phyloP scores from a whole-genome alignment of 768 basidiomycete species.

The Rhodocollybia butyracea region DNA sequence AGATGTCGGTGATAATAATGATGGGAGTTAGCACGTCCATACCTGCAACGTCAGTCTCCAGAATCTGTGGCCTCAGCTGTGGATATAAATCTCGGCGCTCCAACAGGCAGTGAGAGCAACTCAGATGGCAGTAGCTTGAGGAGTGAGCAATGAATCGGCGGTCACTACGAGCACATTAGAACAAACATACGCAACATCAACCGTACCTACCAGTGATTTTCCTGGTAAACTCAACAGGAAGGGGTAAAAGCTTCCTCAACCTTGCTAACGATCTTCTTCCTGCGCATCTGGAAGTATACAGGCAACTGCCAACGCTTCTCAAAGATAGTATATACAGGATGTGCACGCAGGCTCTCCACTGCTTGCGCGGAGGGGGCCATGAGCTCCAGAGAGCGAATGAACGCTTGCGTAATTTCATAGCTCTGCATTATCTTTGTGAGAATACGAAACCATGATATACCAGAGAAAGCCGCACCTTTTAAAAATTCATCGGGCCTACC shows the following conservation, averaged over 20 bases:
- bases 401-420: conserved; percentile 79
- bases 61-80: conserved; percentile 78
- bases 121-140: conserved; percentile 69
- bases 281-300: conserved; percentile 94
- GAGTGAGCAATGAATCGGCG: conserved; percentile 39
- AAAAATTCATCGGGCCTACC: conserved; percentile 89
- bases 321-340: conserved; percentile 70
- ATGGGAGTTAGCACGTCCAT: too few relatives aligned
- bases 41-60: conserved; percentile 94
- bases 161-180: neutral
- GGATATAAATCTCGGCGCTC: conserved; percentile 83
- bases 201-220: neutral
- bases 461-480: neutral
- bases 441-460: conserved; percentile 5
- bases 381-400: conserved; percentile 78
- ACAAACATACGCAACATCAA: neutral
- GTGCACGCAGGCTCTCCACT: conserved; percentile 67
- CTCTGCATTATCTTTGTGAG: too few relatives aligned
- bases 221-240: conserved; percentile 16
- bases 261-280: conserved; percentile 86
- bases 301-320: conserved; percentile 92
- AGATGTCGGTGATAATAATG: too few relatives aligned
- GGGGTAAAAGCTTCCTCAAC: conserved; percentile 68
- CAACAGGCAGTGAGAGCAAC: conserved; percentile 76
- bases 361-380: conserved; percentile 74